Evolutionary conservation across 352 stramenopile genomes (phyloP).

Genomic region (Globisporangium paroecandrum): DNA sequence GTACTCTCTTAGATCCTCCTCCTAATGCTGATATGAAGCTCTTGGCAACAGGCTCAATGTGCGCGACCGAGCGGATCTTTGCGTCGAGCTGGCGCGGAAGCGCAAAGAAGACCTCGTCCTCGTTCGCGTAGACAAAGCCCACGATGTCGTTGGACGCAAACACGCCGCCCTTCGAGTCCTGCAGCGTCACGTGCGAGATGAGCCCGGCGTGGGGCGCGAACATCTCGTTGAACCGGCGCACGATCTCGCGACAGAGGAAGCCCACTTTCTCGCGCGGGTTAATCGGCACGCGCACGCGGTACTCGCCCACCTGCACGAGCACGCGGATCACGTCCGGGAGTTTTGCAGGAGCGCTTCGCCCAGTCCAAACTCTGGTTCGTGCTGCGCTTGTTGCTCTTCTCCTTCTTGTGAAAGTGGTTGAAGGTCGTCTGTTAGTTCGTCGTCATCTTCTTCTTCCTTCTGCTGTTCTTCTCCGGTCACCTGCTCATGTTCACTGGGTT

Average conservation of each 20-base stretch:
- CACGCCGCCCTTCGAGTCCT: conserved; percentile 52
- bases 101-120: conserved; percentile 31
- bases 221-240: conserved; percentile 60
- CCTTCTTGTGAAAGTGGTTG: background rate
- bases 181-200: conserved; percentile 43
- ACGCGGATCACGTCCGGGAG: conserved; percentile 46
- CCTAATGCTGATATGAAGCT: background rate
- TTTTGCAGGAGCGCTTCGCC: conserved; percentile 16
- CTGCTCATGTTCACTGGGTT: background rate
- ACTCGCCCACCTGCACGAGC: conserved; percentile 50
- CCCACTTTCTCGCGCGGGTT: conserved; percentile 43
- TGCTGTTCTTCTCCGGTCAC: too few species aligned
- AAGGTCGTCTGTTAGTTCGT: background rate
- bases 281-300: conserved; percentile 53
- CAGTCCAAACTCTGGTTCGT: conserved; percentile 9
- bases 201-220: conserved; percentile 28
- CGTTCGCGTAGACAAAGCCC: conserved; percentile 26
- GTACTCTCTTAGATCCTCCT: background rate
- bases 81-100: conserved; percentile 16
- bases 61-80: conserved; percentile 22
- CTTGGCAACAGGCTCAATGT: conserved; percentile 8
- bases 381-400: too few species aligned
- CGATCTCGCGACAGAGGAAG: conserved; percentile 48
- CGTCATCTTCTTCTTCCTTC: background rate
- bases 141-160: conserved; percentile 49